Base-by-base conservation (phyloP, 768 basidiomycete species). In the Phlebiopsis gigantea region DNA sequence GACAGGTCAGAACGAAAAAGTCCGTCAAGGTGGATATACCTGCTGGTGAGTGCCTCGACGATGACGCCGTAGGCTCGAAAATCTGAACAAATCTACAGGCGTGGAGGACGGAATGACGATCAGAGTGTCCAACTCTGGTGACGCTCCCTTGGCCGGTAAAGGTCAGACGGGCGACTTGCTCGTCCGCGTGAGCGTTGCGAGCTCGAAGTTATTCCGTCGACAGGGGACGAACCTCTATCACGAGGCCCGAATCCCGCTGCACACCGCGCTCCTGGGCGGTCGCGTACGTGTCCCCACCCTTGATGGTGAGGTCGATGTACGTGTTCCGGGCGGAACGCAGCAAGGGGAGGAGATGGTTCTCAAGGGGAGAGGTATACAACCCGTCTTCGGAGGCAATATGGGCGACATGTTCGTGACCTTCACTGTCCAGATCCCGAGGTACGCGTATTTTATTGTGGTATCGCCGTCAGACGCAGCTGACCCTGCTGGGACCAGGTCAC, bases 281-380 rank as follows among this genome's bases (percentile, higher is more conserved):
- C 83, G 84, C 64, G 88, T 94, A 45, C 82, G 93, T 28, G 90
- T 99, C 25, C 93, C 94, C 24, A 99, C 97, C 44, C 76, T 98
- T 19, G 95, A 98, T 59, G 93, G 95, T 24, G 92, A 97, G 45
- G 93, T 98, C 1, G 94, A 98, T 57, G 91, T 98, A 43, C 87
- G 90, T 61, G 82, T 99, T 42, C 92, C 94, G 55, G 78, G 79
- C 21, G 96, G 97, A 45, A 98, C 96, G 2, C 97, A 98, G 72
- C 93, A 88, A 67, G 95, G 95, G 17, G 93, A 98, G 74, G 94
- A 98, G 71, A 95, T 96, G 84, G 90, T 97, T 21, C 73, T 99
- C 65, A 90, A 88, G 73, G 85, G 86, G 41, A 83, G 90, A 53
- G 97, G 97, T 28, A 84, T 98, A 12, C 69, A 81, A 45, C 77